Evolutionary conservation across 169 alveolate genomes (phyloP).

Genomic region (Plasmodium inui): DNA sequence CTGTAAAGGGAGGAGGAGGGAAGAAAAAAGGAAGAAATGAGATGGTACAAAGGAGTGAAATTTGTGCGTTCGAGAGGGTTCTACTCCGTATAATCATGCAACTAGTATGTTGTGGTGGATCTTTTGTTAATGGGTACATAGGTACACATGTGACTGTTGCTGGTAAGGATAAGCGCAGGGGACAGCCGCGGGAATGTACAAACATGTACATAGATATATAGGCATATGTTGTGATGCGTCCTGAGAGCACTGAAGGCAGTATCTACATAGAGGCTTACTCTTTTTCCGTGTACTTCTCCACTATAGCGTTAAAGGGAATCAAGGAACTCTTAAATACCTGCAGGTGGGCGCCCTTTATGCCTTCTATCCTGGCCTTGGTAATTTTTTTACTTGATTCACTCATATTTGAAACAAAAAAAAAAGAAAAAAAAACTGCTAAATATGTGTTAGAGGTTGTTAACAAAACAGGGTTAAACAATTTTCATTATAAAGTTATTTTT

Average conservation of each 20-base stretch:
- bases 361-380: constrained; percentile 31
- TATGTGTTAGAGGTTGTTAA: background rate
- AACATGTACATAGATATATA: background rate
- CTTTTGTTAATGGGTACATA: background rate
- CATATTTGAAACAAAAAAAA: constrained; percentile 23
- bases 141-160: background rate
- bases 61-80: background rate
- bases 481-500: constrained; percentile 7
- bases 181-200: background rate
- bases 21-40: background rate
- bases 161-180: background rate
- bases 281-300: constrained; percentile 32
- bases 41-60: background rate
- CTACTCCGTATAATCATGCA: background rate
- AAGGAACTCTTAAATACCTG: constrained; percentile 44
- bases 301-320: constrained; percentile 51
- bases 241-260: background rate
- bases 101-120: background rate
- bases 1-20: background rate
- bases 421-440: background rate
- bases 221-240: background rate
- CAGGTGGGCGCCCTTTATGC: constrained; percentile 37
- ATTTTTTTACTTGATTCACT: constrained; percentile 66
- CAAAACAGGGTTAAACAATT: background rate
- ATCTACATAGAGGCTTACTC: constrained; percentile 25